phyloP scores from a whole-genome alignment of 1,284 basidiomycete genomes.

The Ganoderma lingzhi region DNA sequence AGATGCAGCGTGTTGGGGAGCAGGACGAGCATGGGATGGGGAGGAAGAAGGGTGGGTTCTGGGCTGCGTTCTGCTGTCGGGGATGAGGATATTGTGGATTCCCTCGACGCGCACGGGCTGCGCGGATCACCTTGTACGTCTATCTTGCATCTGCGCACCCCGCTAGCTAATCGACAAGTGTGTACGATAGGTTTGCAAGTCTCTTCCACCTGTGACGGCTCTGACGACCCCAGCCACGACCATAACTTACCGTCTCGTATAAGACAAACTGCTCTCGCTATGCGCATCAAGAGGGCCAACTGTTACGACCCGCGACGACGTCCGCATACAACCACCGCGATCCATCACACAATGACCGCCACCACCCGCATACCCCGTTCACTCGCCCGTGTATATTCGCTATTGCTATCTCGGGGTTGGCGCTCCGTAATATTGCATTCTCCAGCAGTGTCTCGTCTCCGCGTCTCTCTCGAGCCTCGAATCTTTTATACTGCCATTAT shows the following conservation, averaged over 20 bases:
- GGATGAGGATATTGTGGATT: constrained; percentile 49
- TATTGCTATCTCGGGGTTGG: constrained; percentile 31
- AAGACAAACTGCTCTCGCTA: constrained; percentile 22
- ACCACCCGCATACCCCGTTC: constrained; percentile 30
- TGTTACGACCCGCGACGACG: constrained; percentile 28
- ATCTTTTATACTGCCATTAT: constrained; percentile 15
- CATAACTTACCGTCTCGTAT: constrained; percentile 26
- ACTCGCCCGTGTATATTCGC: constrained; percentile 34
- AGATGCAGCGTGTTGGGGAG: constrained; percentile 59
- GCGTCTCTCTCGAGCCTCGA: neutral
- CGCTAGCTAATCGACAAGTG: constrained; percentile 1
- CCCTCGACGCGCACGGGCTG: constrained; percentile 35
- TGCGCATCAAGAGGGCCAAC: constrained; percentile 12
- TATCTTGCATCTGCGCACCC: constrained; percentile 3
- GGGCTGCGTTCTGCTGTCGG: constrained; percentile 75
- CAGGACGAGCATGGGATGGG: constrained; percentile 59
- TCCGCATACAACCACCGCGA: constrained; percentile 26
- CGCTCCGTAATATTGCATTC: constrained; percentile 29
- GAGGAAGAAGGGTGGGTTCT: constrained; percentile 57
- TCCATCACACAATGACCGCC: constrained; percentile 21
- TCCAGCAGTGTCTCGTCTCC: constrained; percentile 8
- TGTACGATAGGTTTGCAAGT: constrained; percentile 29
- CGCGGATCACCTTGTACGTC: constrained; percentile 35
- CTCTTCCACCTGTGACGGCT: constrained; percentile 30
- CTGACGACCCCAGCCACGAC: constrained; percentile 35